These are phyloP conservation scores for Penicillium desertorum DNA, from an alignment of 495 filamentous ascomycete genomes.

Conservation along the genomic window DNA sequence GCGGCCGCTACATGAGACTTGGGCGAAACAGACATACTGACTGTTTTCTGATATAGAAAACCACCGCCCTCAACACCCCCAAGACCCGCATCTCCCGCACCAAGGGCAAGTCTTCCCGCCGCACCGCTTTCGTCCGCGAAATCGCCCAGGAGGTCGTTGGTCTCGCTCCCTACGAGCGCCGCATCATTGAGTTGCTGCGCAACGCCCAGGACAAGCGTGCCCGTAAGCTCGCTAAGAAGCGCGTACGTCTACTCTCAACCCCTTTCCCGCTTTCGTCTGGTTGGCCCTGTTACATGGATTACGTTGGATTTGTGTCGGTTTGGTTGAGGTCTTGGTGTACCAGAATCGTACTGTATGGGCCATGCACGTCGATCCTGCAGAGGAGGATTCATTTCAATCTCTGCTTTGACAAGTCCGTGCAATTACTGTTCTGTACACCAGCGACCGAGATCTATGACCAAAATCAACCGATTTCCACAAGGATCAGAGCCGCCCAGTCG, in stretches of 20 bases:
- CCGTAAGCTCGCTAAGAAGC: conserved; percentile 98
- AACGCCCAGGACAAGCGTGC: conserved; percentile 99
- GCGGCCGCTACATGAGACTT: not conserved
- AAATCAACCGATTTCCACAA: not conserved
- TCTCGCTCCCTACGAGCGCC: conserved; percentile 95
- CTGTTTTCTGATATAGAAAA: conserved; percentile 65
- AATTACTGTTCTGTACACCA: not conserved
- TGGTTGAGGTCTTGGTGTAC: not conserved
- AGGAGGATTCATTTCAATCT: not conserved
- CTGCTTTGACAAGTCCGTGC: not conserved
- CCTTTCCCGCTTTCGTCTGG: not conserved
- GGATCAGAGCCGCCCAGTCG: not conserved
- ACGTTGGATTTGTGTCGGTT: conserved; percentile 2
- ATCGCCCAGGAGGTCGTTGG: conserved; percentile 92
- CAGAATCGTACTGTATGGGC: conserved; percentile 1
- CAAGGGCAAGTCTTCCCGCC: conserved; percentile 90
- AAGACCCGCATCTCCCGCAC: conserved; percentile 84
- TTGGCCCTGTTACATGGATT: conserved; percentile 2
- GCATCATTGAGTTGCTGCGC: conserved; percentile 96
- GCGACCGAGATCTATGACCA: not conserved
- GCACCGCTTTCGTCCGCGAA: conserved; percentile 88
- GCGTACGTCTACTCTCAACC: conserved; percentile 56
- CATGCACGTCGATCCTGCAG: not conserved
- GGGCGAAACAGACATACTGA: conserved; percentile 32
- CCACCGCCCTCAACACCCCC: conserved; percentile 74